Percentiles rank a stretch among this genome's conserved stretches.
Evolutionary conservation across 2,329 filamentous ascomycete species (phyloP).

Genomic region (Claviceps africana): DNA sequence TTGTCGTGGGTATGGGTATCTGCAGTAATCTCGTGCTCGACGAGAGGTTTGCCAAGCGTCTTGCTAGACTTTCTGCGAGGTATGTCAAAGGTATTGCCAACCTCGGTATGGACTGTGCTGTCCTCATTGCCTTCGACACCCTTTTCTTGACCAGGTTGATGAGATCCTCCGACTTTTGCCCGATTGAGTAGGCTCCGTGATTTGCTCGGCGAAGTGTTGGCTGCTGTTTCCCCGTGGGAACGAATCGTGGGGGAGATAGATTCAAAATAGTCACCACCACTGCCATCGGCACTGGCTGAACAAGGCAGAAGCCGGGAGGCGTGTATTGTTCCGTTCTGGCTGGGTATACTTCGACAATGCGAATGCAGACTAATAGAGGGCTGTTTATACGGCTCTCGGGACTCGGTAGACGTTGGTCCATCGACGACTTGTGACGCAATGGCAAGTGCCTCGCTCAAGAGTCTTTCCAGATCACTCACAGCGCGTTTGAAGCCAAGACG

Average conservation of each 20-base stretch:
- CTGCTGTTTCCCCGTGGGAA: not conserved
- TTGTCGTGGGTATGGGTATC: not conserved
- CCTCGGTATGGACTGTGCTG: not conserved
- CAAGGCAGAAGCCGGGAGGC: slow-evolving; percentile 2
- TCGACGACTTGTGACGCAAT: slow-evolving; percentile 28
- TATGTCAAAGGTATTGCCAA: slow-evolving; percentile 1
- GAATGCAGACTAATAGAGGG: slow-evolving; percentile 7
- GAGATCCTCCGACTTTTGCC: not conserved
- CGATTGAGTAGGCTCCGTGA: not conserved
- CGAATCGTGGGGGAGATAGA: not conserved
- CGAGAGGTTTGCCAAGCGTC: not conserved
- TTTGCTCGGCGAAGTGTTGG: not conserved
- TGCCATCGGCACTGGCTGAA: slow-evolving; percentile 5
- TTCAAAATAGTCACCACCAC: slow-evolving; percentile 3
- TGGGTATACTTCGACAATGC: slow-evolving; percentile 2
- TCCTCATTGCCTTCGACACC: slow-evolving; percentile 3
- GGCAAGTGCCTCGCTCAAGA: slow-evolving; percentile 31
- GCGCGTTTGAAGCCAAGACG: slow-evolving; percentile 20
- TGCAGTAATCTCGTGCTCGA: not conserved
- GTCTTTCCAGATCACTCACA: slow-evolving; percentile 29
- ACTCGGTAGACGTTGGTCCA: slow-evolving; percentile 12
- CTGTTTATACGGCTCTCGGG: slow-evolving; percentile 6
- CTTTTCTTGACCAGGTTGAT: not conserved
- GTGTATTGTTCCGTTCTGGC: not conserved
- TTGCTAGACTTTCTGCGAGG: slow-evolving; percentile 9